Base-by-base conservation (phyloP, 768 basidiomycete genomes). In the Amanita inopinata region DNA sequence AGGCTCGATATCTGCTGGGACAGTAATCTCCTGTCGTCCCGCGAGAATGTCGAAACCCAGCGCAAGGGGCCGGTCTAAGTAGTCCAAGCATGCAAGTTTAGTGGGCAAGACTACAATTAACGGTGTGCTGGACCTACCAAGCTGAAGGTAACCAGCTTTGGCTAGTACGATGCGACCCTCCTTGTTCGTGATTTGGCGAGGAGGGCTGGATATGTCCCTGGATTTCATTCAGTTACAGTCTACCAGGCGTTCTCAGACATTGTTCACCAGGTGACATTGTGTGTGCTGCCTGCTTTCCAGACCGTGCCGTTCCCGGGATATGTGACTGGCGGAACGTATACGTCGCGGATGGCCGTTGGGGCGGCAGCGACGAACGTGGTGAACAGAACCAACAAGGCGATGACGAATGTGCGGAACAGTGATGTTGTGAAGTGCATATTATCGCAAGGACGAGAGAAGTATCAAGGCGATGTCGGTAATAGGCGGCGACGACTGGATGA, bases 181-280 rank as follows among this genome's bases (percentile, higher is more conserved):
- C n/a, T 44, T 50, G 58, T 72, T 71, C 22, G 69, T 70, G 51
- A 72, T 70, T 12, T 62, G 50, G 28, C 37, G 46, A 4, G 70
- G 70, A 12, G 68, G 56, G 27, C 56, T 41, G n/a, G 63, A 50
- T n/a, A 57, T 58, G 46, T 69, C 56, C 67, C 67, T 69, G 46
- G 2, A 32, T 24, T 39, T 15, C 33, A n/a, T n/a, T 40, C 37
- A 17, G 34, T 32, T 46, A 19, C 38, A 37, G 23, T 24, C 10
- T 7, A 23, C 15, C 23, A 34, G 23, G 20, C 14, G 25, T 18
- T 9, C 39, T 22, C 4, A 9, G 33, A 8, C 36, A 24, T 23
- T 17, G 49, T 59, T 38, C 36, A 63, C 62, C 62, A 63, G 17
- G 48, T 54, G 14, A 63, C 58, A 17, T 54, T 55, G 40, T 63